A percentile compares a stretch with the other conserved stretches of the same genome.
These are phyloP conservation scores for Malbranchea cinnamomea DNA, from an alignment of 2,329 filamentous ascomycete genomes.

Conservation along the genomic window DNA sequence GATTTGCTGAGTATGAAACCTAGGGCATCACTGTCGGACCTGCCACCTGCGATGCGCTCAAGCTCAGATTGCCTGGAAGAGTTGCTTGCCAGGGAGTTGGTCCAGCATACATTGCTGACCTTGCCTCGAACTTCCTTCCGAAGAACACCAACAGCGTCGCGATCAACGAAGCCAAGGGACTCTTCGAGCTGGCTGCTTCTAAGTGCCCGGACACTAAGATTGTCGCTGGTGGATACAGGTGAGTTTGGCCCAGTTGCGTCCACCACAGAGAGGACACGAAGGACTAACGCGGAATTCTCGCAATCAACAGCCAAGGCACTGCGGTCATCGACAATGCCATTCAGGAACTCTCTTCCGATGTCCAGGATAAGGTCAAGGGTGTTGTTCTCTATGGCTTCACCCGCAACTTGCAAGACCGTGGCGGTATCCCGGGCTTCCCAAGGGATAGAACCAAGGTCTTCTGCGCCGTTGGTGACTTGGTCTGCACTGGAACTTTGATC, in stretches of 20 bases:
- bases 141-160: slow-evolving; percentile 23
- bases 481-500: slow-evolving; percentile 13
- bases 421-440: slow-evolving; percentile 19
- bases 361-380: slow-evolving; percentile 21
- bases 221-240: slow-evolving; percentile 31
- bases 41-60: slow-evolving; percentile 16
- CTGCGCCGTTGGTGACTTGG: slow-evolving; percentile 15
- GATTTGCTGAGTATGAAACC: not conserved
- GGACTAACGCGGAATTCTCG: slow-evolving; percentile 14
- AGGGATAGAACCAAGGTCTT: slow-evolving; percentile 13
- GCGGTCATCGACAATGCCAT: slow-evolving; percentile 31
- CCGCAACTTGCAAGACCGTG: slow-evolving; percentile 20
- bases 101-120: slow-evolving; percentile 24
- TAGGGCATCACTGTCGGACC: slow-evolving; percentile 19
- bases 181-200: slow-evolving; percentile 26
- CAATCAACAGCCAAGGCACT: slow-evolving; percentile 21
- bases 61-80: slow-evolving; percentile 13
- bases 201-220: slow-evolving; percentile 32
- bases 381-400: slow-evolving; percentile 33
- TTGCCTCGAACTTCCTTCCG: slow-evolving; percentile 25
- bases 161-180: slow-evolving; percentile 27
- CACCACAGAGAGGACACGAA: not conserved
- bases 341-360: slow-evolving; percentile 16
- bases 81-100: slow-evolving; percentile 31
- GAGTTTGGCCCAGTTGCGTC: slow-evolving; percentile 13